phyloP scores from a whole-genome alignment of 208 protist genomes.

The Herpetomonas tarakana region DNA sequence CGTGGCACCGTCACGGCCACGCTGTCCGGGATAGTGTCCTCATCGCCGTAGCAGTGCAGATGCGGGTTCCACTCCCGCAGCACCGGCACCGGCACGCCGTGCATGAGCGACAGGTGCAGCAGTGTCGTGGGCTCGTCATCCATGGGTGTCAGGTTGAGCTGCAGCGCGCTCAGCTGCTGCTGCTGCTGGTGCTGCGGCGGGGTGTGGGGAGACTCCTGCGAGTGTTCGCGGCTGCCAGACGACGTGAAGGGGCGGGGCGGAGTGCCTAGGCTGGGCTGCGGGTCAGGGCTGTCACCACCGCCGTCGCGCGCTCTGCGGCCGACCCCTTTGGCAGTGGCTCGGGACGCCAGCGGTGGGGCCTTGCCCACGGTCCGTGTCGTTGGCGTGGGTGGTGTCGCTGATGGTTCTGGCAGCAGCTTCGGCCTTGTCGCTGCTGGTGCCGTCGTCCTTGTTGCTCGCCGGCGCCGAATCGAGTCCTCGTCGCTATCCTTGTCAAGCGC shows the following conservation, averaged over 20 bases:
- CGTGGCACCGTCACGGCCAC: constrained; percentile 2
- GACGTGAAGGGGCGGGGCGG: background rate
- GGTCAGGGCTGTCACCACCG: background rate
- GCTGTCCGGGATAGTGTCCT: constrained; percentile 16
- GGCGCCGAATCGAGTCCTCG: background rate
- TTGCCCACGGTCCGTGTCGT: background rate
- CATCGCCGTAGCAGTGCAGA: constrained; percentile 16
- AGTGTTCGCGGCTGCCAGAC: background rate
- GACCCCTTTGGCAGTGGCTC: background rate
- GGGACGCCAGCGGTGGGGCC: background rate
- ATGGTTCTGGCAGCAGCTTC: background rate
- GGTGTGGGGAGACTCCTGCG: background rate
- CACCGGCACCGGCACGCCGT: constrained; percentile 19
- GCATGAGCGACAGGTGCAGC: constrained; percentile 25
- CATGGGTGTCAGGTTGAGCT: constrained; percentile 9
- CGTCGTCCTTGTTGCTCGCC: too few relatives aligned
- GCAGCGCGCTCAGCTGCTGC: background rate
- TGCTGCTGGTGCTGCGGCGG: background rate
- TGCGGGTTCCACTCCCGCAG: constrained; percentile 28
- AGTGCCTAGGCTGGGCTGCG: background rate
- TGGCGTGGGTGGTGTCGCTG: background rate
- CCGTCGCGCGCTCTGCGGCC: background rate
- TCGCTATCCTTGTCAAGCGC: background rate
- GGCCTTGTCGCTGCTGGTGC: background rate
- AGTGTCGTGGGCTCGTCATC: constrained; percentile 44